A percentile compares a stretch with the other conserved stretches of the same genome.
Evolutionary conservation across 192 early-diverging fungal species (phyloP).

Genomic region (Kickxella alabastrina): DNA sequence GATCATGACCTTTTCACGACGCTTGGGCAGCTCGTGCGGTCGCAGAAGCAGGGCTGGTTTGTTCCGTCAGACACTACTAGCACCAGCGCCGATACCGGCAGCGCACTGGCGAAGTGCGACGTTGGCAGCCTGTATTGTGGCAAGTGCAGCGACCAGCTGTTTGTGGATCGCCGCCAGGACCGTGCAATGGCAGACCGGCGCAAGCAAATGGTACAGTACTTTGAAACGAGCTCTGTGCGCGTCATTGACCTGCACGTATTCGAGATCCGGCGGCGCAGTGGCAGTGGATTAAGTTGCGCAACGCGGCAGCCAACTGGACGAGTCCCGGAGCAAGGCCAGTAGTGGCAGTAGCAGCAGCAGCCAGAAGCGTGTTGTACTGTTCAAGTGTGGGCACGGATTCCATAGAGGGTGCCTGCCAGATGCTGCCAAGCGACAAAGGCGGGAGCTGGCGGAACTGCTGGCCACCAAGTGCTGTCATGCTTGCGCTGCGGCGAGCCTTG

Average conservation of each 20-base stretch:
- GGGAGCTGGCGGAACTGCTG: background rate
- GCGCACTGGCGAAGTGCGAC: background rate
- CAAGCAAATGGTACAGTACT: conserved; percentile 34
- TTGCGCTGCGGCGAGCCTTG: conserved; percentile 13
- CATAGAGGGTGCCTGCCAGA: conserved; percentile 26
- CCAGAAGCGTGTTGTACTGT: conserved; percentile 24
- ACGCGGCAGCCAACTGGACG: conserved; percentile 20
- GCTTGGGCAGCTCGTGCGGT: conserved; percentile 43
- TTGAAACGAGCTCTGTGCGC: conserved; percentile 30
- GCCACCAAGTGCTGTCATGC: conserved; percentile 16
- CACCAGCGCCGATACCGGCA: background rate
- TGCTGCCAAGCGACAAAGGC: background rate
- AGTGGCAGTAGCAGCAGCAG: conserved; percentile 1
- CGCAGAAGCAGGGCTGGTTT: conserved; percentile 50
- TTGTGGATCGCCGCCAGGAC: conserved; percentile 36
- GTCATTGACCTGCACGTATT: conserved; percentile 50
- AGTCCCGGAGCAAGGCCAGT: conserved; percentile 8
- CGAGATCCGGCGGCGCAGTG: conserved; percentile 42
- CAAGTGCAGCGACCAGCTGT: conserved; percentile 26
- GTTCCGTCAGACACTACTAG: conserved; percentile 3
- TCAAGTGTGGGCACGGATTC: conserved; percentile 46
- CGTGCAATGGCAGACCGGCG: conserved; percentile 27
- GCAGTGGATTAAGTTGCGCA: conserved; percentile 53
- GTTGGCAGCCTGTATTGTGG: conserved; percentile 17
- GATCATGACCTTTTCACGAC: conserved; percentile 49